Base-by-base conservation (phyloP, 176 grass and related monocot genomes). In the Eragrostis curvula region DNA sequence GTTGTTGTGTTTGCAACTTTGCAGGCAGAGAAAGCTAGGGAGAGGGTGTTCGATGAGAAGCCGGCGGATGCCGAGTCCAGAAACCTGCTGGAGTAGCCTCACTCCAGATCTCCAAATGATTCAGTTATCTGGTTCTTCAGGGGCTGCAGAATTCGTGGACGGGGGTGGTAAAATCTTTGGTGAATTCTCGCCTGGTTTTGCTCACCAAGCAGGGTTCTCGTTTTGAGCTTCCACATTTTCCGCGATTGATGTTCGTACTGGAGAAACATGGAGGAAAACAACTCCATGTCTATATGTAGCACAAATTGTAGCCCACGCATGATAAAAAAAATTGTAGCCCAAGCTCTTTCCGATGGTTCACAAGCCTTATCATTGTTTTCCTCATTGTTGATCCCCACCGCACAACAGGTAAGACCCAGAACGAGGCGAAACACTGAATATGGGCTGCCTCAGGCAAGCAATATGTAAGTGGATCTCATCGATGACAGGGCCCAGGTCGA, bases 11-110 rank as follows among this genome's bases (percentile, higher is more conserved):
- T 21, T 63, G 60, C 83, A 96, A 85, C 13, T 58, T 21, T 63
- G 60, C 83, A 96, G 88, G 85, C 72, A 21, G 81, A 93, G 16
- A 75, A 86, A 17, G 93, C 90, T 21, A 90, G 88, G 56, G 80
- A 90, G 46, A 85, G 85, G 73, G 84, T 88, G 62, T 84, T 93
- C 65, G 71, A 42, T 27, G 90, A 90, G 50, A 90, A 87, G 46
- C 10, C 76, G 20, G 42, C 10, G 18, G 59, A 90, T 27, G 8
- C 70, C 2, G 75, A 36, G 12, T 79, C 58, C 4, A 72, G 78
- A 81, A 23, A 9, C 70, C 48, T 77, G 11, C 25, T 77, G n/a
- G 83, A 81, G 15, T 51, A 89, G 78, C 21, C 3, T 12, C 17
- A 21, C 59, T 65, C 9, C 15, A 66, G 45, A 51, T 57, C 29